Evolutionary conservation across 805 yeast species (phyloP).

Genomic region (Myxozyma udenii): DNA sequence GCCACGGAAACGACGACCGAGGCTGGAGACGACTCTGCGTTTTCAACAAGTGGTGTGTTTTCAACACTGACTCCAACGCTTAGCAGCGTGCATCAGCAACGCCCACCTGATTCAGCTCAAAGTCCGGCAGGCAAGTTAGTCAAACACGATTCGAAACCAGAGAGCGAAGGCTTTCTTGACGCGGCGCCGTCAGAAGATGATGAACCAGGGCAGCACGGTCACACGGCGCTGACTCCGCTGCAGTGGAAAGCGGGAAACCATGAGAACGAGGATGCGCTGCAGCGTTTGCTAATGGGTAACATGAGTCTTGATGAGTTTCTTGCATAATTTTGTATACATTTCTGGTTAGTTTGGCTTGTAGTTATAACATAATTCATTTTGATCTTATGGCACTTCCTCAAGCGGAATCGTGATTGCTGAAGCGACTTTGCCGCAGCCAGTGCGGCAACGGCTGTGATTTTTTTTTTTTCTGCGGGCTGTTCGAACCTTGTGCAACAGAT

Average conservation of each 20-base stretch:
- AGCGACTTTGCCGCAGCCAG: no score
- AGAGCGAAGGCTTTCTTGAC: no score
- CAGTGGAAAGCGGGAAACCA: background rate
- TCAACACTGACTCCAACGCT: no score
- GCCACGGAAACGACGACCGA: constrained; percentile 7
- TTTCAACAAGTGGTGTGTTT: no score
- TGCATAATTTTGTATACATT: background rate
- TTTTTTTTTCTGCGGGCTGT: no score
- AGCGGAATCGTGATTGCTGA: no score
- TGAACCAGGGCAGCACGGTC: background rate
- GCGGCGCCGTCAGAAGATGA: background rate
- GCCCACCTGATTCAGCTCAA: background rate
- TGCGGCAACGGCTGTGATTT: no score
- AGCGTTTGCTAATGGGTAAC: constrained; percentile 26
- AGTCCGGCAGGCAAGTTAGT: background rate
- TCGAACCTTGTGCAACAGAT: no score
- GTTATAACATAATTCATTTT: no score
- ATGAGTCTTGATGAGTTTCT: constrained; percentile 33
- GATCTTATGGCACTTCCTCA: no score
- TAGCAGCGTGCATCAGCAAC: no score
- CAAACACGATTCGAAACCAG: background rate
- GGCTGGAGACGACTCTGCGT: background rate
- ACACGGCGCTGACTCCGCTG: background rate
- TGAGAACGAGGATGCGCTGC: constrained; percentile 11
- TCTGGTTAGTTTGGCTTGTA: background rate